phyloP scores from a whole-genome alignment of 208 protist species.

The Borovskyia barvae region DNA sequence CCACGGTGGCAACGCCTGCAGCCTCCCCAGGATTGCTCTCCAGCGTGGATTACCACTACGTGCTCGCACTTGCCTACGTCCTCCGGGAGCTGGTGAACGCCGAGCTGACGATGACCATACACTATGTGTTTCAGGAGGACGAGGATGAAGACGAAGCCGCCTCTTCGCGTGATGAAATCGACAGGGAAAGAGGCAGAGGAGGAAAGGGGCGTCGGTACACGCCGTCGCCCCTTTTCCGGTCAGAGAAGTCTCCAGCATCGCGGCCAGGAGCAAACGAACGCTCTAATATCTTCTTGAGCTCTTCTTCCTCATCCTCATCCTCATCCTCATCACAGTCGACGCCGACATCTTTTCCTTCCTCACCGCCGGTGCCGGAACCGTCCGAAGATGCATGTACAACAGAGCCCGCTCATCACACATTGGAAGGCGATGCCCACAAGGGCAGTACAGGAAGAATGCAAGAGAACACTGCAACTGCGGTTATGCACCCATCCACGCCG shows the following conservation, averaged over 20 bases:
- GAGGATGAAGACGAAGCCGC: conserved; percentile 9
- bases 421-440: too few relatives aligned
- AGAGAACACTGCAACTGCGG: too few relatives aligned
- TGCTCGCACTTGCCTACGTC: conserved; percentile 17
- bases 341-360: too few relatives aligned
- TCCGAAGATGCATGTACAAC: too few relatives aligned
- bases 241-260: too few relatives aligned
- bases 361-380: too few relatives aligned
- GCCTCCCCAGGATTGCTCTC: too few relatives aligned
- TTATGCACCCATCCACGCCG: neutral
- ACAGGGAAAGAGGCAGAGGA: neutral
- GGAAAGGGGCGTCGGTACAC: neutral
- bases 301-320: conserved; percentile 14
- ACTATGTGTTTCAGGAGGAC: conserved; percentile 17
- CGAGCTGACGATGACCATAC: conserved; percentile 4
- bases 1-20: conserved; percentile 1
- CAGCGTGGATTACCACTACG: conserved; percentile 14
- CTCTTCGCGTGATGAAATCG: neutral
- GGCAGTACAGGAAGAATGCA: too few relatives aligned
- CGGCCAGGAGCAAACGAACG: conserved; percentile 5
- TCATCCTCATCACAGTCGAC: neutral
- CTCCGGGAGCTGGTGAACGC: conserved; percentile 15
- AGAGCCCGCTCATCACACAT: too few relatives aligned
- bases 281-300: conserved; percentile 29
- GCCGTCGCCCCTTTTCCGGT: too few relatives aligned